A percentile compares a stretch with the other conserved stretches of the same genome.
Evolutionary conservation across 75 land plant genomes (phyloP).

Genomic region (Selaginella moellendorffii): DNA sequence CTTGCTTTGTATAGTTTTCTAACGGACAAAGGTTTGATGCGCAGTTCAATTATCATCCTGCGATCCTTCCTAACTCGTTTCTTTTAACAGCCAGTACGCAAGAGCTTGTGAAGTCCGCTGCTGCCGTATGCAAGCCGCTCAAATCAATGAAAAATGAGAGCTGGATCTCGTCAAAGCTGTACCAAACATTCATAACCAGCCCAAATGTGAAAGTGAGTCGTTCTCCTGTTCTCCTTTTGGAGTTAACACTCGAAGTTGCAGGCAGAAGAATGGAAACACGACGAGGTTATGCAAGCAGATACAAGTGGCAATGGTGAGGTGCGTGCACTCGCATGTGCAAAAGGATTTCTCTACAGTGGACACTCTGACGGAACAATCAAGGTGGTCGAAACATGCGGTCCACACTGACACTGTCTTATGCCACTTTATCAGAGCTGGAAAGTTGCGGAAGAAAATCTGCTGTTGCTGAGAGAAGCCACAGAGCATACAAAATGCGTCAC

Average conservation of each 20-base stretch:
- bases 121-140: conserved; percentile 21
- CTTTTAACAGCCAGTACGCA: conserved; percentile 18
- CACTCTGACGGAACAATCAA: conserved; percentile 48
- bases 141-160: conserved; percentile 30
- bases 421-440: too few species aligned
- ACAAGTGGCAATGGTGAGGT: conserved; percentile 25
- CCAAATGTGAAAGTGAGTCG: conserved; percentile 28
- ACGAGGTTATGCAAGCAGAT: conserved; percentile 28
- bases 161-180: conserved; percentile 14
- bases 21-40: conserved; percentile 24
- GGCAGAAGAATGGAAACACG: conserved; percentile 33
- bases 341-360: conserved; percentile 31
- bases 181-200: conserved; percentile 28
- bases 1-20: conserved; percentile 33
- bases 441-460: too few species aligned
- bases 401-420: too few species aligned
- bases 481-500: too few species aligned
- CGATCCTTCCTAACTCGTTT: background rate
- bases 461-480: too few species aligned
- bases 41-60: background rate
- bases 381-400: too few species aligned
- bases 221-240: background rate
- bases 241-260: conserved; percentile 10
- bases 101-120: conserved; percentile 28
- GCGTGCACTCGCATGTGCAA: conserved; percentile 20